Conservation (phyloP, 2,329 filamentous ascomycete genomes). For the Cladosporium halotolerans region DNA sequence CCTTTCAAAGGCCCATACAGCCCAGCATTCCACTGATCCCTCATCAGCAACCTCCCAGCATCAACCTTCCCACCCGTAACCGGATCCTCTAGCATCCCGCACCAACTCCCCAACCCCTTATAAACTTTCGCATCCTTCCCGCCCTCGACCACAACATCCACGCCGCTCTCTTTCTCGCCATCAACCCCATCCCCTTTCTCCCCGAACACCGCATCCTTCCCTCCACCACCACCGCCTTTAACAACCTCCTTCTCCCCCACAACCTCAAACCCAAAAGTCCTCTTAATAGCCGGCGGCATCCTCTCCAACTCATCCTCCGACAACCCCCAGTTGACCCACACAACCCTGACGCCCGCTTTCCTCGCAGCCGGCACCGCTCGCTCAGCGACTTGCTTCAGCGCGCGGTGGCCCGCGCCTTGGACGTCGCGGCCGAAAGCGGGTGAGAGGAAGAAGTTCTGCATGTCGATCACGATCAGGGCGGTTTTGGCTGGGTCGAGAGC, state of each 20-base stretch:
- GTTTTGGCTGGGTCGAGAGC: constrained; percentile 29
- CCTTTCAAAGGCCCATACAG: constrained; percentile 44
- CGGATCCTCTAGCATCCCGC: constrained; percentile 25
- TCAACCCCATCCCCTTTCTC: constrained; percentile 6
- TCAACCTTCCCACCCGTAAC: constrained; percentile 38
- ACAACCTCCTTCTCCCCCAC: constrained; percentile 13
- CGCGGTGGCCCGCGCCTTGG: constrained; percentile 36
- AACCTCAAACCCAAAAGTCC: constrained; percentile 43
- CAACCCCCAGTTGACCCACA: constrained; percentile 55
- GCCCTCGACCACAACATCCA: constrained; percentile 13
- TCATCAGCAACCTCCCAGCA: constrained; percentile 44
- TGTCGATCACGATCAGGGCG: constrained; percentile 31
- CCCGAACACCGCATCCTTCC: constrained; percentile 7
- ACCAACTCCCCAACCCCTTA: constrained; percentile 28
- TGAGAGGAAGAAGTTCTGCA: constrained; percentile 31
- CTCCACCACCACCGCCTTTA: constrained; percentile 13
- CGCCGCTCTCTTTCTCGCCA: no score
- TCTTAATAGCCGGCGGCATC: constrained; percentile 46
- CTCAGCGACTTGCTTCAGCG: constrained; percentile 37
- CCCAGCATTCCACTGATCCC: constrained; percentile 52
- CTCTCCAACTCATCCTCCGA: constrained; percentile 44
- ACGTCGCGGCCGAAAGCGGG: constrained; percentile 25
- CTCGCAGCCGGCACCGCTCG: constrained; percentile 45
- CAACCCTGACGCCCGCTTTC: constrained; percentile 44
- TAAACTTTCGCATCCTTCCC: constrained; percentile 24